These are phyloP conservation scores for Ilyonectria robusta DNA, from an alignment of 2,329 filamentous ascomycete genomes.

Conservation along the genomic window DNA sequence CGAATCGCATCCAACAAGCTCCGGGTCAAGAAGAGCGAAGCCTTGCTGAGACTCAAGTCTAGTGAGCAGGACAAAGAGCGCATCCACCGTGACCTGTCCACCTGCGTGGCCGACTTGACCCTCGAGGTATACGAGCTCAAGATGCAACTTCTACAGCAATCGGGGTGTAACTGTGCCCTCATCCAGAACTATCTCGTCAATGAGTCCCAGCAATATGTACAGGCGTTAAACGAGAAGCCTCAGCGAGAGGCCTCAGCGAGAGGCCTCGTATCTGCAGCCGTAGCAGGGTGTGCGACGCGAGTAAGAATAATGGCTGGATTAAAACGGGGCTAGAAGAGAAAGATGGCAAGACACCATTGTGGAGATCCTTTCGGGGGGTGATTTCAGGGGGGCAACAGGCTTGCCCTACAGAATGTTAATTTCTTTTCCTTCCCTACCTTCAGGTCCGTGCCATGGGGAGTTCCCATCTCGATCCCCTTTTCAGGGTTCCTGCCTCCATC, in stretches of 20 bases:
- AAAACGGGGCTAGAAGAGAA: neutral
- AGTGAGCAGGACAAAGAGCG: conserved; percentile 38
- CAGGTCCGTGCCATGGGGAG: no score
- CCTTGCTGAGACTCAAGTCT: conserved; percentile 30
- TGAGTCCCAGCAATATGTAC: conserved; percentile 38
- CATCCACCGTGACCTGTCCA: conserved; percentile 28
- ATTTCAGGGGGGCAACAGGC: no score
- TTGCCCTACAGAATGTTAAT: no score
- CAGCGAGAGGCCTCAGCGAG: neutral
- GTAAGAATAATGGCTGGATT: neutral
- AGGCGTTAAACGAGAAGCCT: neutral
- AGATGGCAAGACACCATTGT: neutral
- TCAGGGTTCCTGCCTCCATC: no score
- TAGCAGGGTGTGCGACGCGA: no score
- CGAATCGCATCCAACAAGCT: conserved; percentile 47
- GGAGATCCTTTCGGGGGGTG: no score
- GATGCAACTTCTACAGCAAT: conserved; percentile 43
- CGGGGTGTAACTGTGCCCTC: conserved; percentile 39
- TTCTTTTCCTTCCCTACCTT: no score
- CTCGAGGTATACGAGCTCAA: conserved; percentile 41
- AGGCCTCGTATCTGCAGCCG: neutral
- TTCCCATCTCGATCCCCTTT: no score
- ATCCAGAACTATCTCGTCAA: conserved; percentile 43
- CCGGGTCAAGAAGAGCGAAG: conserved; percentile 40
- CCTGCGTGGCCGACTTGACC: conserved; percentile 33